A percentile compares a stretch with the other conserved stretches of the same genome.
phyloP scores from a whole-genome alignment of 345 rosid genomes.

The Nephelium lappaceum region DNA sequence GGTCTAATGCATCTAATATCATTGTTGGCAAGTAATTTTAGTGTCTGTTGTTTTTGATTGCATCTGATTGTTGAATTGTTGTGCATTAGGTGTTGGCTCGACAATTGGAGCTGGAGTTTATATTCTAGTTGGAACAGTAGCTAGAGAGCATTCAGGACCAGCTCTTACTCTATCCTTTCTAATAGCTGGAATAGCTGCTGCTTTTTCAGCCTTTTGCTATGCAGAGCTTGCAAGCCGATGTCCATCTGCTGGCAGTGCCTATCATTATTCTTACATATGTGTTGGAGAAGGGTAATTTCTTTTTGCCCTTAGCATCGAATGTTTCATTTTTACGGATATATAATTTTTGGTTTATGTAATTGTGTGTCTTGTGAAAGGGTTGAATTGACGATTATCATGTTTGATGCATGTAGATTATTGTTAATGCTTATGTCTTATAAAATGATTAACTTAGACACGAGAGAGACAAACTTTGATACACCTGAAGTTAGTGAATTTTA shows the following conservation, averaged over 20 bases:
- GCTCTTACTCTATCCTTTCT: constrained; percentile 88
- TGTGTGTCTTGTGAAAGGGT: background rate
- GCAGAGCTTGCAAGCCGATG: constrained; percentile 95
- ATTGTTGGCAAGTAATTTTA: background rate
- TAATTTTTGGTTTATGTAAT: background rate
- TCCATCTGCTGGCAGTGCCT: constrained; percentile 99
- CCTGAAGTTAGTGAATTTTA: background rate
- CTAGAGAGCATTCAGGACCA: constrained; percentile 97
- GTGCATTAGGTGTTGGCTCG: constrained; percentile 77
- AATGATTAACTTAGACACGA: background rate
- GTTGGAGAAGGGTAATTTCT: constrained; percentile 83
- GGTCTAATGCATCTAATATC: background rate
- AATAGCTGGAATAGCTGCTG: constrained; percentile 92
- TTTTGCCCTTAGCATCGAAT: background rate
- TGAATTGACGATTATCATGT: background rate
- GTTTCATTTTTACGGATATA: background rate
- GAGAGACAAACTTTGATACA: background rate
- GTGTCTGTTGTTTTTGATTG: background rate
- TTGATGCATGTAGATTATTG: background rate
- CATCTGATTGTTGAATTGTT: background rate
- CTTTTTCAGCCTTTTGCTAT: constrained; percentile 93
- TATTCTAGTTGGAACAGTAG: constrained; percentile 94
- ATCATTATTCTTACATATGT: constrained; percentile 93
- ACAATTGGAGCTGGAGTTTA: constrained; percentile 99
- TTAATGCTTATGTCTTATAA: background rate